Conservation (phyloP, 2,329 filamentous ascomycete species). For the Alternaria novae-zelandiae region DNA sequence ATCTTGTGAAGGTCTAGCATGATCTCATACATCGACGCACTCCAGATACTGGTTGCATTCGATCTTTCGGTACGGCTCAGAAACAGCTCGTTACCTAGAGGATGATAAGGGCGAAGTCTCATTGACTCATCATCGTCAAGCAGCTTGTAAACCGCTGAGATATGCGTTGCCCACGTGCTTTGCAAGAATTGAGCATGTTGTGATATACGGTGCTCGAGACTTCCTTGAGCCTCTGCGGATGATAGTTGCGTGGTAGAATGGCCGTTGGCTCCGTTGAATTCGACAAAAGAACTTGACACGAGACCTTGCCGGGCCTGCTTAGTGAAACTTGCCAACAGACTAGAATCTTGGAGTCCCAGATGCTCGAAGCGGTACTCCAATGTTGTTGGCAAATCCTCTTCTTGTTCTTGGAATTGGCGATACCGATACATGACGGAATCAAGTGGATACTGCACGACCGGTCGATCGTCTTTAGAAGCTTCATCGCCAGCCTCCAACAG, state of each 20-base stretch:
- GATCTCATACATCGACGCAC: conserved; percentile 37
- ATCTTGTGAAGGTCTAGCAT: conserved; percentile 40
- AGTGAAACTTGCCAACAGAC: conserved; percentile 38
- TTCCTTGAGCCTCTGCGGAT: background rate
- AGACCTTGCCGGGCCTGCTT: conserved; percentile 30
- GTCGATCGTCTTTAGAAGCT: background rate
- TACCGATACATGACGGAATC: conserved; percentile 51
- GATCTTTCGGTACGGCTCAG: conserved; percentile 32
- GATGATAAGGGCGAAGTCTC: conserved; percentile 48
- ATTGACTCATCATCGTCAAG: conserved; percentile 22
- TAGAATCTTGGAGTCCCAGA: conserved; percentile 42
- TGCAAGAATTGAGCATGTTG: conserved; percentile 44
- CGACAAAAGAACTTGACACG: background rate
- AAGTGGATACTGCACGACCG: conserved; percentile 36
- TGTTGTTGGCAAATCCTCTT: conserved; percentile 11
- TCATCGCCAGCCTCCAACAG: conserved; percentile 53
- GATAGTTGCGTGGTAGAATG: background rate
- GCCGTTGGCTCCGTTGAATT: conserved; percentile 4
- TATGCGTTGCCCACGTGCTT: conserved; percentile 25
- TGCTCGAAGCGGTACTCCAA: conserved; percentile 43
- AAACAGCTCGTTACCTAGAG: conserved; percentile 54
- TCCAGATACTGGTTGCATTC: conserved; percentile 16
- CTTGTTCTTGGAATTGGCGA: conserved; percentile 32
- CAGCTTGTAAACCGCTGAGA: conserved; percentile 4
- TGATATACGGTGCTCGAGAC: conserved; percentile 6